Percentiles rank a stretch among this genome's conserved stretches.
Evolutionary conservation across 2,329 filamentous ascomycete genomes (phyloP).

Genomic region (Hirsutella minnesotensis): DNA sequence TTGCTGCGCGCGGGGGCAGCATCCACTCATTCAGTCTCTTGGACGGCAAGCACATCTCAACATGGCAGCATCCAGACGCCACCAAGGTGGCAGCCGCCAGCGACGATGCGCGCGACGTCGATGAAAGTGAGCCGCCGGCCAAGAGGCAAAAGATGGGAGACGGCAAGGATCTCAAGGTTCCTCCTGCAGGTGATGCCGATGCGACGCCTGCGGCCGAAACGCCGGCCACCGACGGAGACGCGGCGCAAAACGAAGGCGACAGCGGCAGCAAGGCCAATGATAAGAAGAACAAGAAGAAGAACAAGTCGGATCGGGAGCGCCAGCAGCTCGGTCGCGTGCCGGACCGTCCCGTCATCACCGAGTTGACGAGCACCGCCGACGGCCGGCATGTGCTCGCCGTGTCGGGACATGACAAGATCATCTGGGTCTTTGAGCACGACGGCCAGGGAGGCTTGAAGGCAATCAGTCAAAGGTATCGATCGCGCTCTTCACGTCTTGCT

Average conservation of each 20-base stretch:
- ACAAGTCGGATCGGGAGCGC: constrained; percentile 16
- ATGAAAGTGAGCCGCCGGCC: constrained; percentile 19
- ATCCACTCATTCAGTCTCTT: constrained; percentile 55
- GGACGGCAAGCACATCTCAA: constrained; percentile 45
- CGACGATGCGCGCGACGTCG: constrained; percentile 11
- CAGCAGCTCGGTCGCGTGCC: constrained; percentile 19
- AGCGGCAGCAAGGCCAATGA: constrained; percentile 10
- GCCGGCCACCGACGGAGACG: constrained; percentile 4
- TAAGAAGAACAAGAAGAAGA: constrained; percentile 12
- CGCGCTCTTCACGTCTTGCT: neutral
- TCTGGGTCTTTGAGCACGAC: constrained; percentile 69
- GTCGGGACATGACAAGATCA: constrained; percentile 82
- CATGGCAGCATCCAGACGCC: constrained; percentile 44
- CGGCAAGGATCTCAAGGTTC: constrained; percentile 6
- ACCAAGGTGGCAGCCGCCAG: constrained; percentile 18
- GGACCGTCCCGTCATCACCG: constrained; percentile 54
- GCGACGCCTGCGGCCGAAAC: neutral
- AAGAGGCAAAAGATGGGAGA: constrained; percentile 22
- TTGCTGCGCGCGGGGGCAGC: constrained; percentile 62
- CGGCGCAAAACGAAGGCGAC: constrained; percentile 8
- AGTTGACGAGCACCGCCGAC: constrained; percentile 51
- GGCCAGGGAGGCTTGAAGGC: constrained; percentile 49
- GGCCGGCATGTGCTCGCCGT: constrained; percentile 62
- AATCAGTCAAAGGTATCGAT: constrained; percentile 56
- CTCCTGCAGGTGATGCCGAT: neutral